phyloP scores from a whole-genome alignment of 2,329 filamentous ascomycete genomes.

The Aspergillus luchuensis region DNA sequence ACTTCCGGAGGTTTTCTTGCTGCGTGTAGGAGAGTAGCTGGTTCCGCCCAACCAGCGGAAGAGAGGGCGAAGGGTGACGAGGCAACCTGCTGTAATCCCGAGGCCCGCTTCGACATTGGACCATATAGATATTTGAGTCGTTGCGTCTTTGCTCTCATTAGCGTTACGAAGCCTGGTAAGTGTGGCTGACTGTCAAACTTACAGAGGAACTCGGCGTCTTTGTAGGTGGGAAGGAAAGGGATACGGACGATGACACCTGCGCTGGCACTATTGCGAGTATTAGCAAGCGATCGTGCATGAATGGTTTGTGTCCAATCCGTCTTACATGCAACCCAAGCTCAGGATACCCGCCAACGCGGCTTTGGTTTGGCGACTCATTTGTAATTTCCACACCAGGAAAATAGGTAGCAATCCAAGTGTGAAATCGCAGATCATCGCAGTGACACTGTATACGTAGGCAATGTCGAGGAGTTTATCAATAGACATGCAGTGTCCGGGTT shows the following conservation, averaged over 20 bases:
- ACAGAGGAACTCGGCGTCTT: slow-evolving; percentile 38
- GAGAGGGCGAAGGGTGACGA: slow-evolving; percentile 54
- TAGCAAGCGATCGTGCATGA: slow-evolving; percentile 23
- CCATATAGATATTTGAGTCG: slow-evolving; percentile 44
- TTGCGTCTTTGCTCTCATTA: slow-evolving; percentile 30
- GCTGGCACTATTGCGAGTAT: slow-evolving; percentile 33
- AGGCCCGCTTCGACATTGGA: slow-evolving; percentile 43
- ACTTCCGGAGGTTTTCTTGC: slow-evolving; percentile 30
- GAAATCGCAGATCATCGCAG: slow-evolving; percentile 53
- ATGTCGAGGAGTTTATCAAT: slow-evolving; percentile 33
- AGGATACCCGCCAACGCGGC: slow-evolving; percentile 56
- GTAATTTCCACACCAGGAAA: slow-evolving; percentile 57
- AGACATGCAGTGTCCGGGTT: slow-evolving; percentile 18
- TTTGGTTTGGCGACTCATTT: slow-evolving; percentile 58
- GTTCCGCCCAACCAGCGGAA: slow-evolving; percentile 43
- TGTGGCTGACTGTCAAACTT: slow-evolving; percentile 16
- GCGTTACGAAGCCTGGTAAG: background rate
- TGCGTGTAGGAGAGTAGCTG: slow-evolving; percentile 28
- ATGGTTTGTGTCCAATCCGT: slow-evolving; percentile 18
- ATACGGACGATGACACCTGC: slow-evolving; percentile 42
- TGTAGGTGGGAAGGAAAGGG: slow-evolving; percentile 38
- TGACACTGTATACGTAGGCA: slow-evolving; percentile 56
- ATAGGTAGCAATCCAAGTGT: slow-evolving; percentile 57
- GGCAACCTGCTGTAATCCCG: slow-evolving; percentile 50
- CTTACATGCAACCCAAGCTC: slow-evolving; percentile 57